phyloP scores from a whole-genome alignment of 2,329 filamentous ascomycete species.

The Colletotrichum limetticola region DNA sequence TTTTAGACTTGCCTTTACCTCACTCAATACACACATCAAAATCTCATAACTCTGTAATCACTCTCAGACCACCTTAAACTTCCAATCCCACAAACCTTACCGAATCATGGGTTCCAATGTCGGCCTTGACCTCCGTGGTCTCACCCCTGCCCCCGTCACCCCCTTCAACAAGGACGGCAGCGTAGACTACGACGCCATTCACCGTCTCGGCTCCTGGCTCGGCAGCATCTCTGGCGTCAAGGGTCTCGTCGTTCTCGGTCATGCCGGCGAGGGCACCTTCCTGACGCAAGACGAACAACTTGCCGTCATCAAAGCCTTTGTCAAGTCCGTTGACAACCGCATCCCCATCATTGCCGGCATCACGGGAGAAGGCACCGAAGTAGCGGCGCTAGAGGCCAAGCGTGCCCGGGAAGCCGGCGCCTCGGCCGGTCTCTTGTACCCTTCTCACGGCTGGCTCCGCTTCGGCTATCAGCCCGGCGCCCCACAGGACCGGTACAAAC shows the following conservation, averaged over 20 bases:
- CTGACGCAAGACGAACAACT: conserved; percentile 60
- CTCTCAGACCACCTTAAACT: neutral
- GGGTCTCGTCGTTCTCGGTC: conserved; percentile 63
- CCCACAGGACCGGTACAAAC: conserved; percentile 62
- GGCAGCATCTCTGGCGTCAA: conserved; percentile 62
- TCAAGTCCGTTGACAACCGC: conserved; percentile 60
- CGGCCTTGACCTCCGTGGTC: conserved; percentile 57
- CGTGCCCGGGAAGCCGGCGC: conserved; percentile 62
- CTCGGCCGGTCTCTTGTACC: conserved; percentile 61
- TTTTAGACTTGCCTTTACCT: neutral
- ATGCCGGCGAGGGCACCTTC: conserved; percentile 65
- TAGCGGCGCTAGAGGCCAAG: conserved; percentile 62
- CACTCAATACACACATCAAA: neutral
- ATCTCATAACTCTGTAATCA: neutral
- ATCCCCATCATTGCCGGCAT: conserved; percentile 64
- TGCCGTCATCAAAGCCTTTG: conserved; percentile 61
- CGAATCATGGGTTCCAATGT: conserved; percentile 39
- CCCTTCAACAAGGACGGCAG: conserved; percentile 59
- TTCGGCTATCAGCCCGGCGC: conserved; percentile 65
- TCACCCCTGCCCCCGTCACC: conserved; percentile 62
- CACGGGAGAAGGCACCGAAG: conserved; percentile 63
- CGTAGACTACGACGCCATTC: conserved; percentile 63
- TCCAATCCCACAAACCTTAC: neutral
- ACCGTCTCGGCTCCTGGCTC: conserved; percentile 63
- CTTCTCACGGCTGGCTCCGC: conserved; percentile 64